Base-by-base conservation (phyloP, 441 rosid species). In the Syzygium malaccense region DNA sequence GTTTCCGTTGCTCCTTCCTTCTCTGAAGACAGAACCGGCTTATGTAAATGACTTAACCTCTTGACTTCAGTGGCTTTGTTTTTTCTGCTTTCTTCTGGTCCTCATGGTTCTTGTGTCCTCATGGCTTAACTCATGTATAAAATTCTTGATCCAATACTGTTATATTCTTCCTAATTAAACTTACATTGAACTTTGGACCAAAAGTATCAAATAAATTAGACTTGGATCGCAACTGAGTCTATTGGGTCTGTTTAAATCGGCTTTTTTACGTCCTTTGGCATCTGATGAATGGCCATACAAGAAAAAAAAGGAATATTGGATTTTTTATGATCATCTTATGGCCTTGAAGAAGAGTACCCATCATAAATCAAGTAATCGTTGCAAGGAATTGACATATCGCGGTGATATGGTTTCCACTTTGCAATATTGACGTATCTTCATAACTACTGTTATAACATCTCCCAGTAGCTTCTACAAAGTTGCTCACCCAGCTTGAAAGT, bases 1-100 rank as follows among this genome's bases (percentile, higher is more conserved):
- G 90, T 93, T 97, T 91, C 98, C 99, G 3, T 94, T 96, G 92
- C 95, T 98, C 91, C 96, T 98, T 86, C 99, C 99, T 56, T 96
- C 99, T 89, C 92, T 96, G 89, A 93, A 89, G 92, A 90, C 90
- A 23, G 93, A 93, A 91, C 88, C 92, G 87, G 91, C 91, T 30
- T 89, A 94, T 92, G 99, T 97, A 96, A 92, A 87, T 90, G 88
- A 37, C 80, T 71, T 88, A 90, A 57, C 41, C 90, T 83, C 62
- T 48, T 90, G 86, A 37, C 53, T 51, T 51, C 32, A 56, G 17
- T 23, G 20, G 20, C 48, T 58, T 58, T 9, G 53, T 53, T 20
- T 25, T 17, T 87, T 56, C 58, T 33, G 51, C 49, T 79, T 83
- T 86, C 14, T 75, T 45, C 32, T 79, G 62, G 26, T 45, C 66